Evolutionary conservation across 1,284 basidiomycete genomes (phyloP), one percentile per base, ranked within the genome.

Genomic region (Mrakiaceae sp.): DNA sequence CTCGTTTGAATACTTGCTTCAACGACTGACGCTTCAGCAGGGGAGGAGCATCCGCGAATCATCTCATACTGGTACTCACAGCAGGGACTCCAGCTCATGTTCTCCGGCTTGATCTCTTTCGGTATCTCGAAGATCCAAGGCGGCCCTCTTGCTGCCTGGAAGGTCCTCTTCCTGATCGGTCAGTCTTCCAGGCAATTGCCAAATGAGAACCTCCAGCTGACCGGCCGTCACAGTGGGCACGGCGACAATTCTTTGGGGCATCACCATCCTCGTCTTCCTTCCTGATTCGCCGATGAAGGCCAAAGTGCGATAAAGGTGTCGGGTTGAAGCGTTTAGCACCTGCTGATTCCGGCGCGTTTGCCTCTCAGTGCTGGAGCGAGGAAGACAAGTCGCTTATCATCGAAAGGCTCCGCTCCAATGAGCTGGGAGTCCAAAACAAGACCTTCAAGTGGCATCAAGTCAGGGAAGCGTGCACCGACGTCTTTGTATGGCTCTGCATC

Each of bases 251-350:
- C 27, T 50, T 1, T 70, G 67, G 68, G 65, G 65, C 0, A 6
- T 67, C 42, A 51, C 66, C 47, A 67, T 72, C 44, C 66, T 68
- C 57, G 68, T 70, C 64, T 71, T 74, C 68, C 62, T 74, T 47
- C 72, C 72, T 11, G 72, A 74, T 60, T 69, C 69, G 2, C 71
- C 72, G 8, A 71, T 71, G 70, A 59, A 61, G 47, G 69, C 70
- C 42, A 71, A 71, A 56, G 67, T 68, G 14, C 44, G 65, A 27
- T 27, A 27, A 27, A 27, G 51, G 11, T 14, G 51, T 39, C 27
- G 9, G n/a, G 40, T n/a, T 51, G 48, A 40, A n/a, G 5, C 10
- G 39, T 3, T 27, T 51, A 5, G 6, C 51, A 12, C 12, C 10
- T 47, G 44, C 52, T 53, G 5, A 1, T 7, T 40, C 27, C 42